Conservation (phyloP, 495 filamentous ascomycete species). For the Neurospora sp. region DNA sequence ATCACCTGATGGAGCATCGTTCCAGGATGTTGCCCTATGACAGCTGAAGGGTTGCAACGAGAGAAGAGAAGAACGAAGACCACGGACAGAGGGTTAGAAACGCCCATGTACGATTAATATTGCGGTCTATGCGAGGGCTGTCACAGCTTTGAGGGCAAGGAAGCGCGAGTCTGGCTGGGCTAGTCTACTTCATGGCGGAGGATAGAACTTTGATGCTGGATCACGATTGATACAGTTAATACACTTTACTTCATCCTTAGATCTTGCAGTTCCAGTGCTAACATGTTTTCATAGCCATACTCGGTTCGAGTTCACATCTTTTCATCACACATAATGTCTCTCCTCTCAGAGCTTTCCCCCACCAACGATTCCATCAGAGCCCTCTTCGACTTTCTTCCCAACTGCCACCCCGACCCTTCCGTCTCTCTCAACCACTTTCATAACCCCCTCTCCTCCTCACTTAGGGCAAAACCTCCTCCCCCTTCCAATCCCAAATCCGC, state of each 20-base stretch:
- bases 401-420: no score
- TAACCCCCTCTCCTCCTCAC: background rate
- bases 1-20: constrained; percentile 36
- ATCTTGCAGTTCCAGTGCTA: background rate
- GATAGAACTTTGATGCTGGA: background rate
- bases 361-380: background rate
- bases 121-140: background rate
- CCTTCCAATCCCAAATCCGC: constrained; percentile 69
- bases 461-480: constrained; percentile 55
- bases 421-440: no score
- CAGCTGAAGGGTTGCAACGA: background rate
- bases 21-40: constrained; percentile 46
- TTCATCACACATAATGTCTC: background rate
- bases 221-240: background rate
- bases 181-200: background rate
- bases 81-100: background rate
- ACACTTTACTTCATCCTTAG: background rate
- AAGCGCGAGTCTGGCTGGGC: background rate
- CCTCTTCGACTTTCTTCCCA: background rate
- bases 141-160: background rate
- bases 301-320: background rate
- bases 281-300: background rate
- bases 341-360: background rate
- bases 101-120: background rate
- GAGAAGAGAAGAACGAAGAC: background rate